These are phyloP conservation scores for Nannizziopsis arthrosporioides DNA, from an alignment of 2,329 filamentous ascomycete genomes.

Conservation along the genomic window DNA sequence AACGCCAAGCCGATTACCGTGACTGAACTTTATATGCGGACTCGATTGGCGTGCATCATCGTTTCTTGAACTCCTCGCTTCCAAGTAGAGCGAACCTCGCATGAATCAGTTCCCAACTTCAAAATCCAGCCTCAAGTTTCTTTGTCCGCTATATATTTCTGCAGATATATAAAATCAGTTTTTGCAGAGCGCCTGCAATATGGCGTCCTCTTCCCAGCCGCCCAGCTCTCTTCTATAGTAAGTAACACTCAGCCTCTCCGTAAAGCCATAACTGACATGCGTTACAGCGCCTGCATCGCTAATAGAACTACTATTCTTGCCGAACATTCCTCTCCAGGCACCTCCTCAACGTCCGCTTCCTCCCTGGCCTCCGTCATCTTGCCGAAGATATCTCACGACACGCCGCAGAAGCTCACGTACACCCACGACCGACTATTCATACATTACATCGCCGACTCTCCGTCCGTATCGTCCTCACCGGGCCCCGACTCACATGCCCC, in stretches of 20 bases:
- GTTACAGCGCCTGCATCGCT: conserved; percentile 73
- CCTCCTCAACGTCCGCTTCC: conserved; percentile 71
- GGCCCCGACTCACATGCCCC: conserved; percentile 56
- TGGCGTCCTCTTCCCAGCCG: conserved; percentile 16
- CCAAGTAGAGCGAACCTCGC: too few relatives aligned
- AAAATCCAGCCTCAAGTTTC: too few relatives aligned
- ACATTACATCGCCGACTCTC: conserved; percentile 84
- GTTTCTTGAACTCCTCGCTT: too few relatives aligned
- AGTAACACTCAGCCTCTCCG: conserved; percentile 22
- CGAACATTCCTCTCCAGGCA: conserved; percentile 80
- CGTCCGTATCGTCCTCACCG: conserved; percentile 42
- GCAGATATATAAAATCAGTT: neutral
- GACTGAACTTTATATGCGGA: neutral
- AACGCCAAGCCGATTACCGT: too few relatives aligned
- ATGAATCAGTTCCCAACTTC: too few relatives aligned
- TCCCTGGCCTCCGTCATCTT: conserved; percentile 88
- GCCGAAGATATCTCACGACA: conserved; percentile 76
- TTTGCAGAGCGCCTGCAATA: neutral
- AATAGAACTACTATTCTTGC: conserved; percentile 85
- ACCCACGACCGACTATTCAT: conserved; percentile 86
- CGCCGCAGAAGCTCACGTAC: conserved; percentile 81
- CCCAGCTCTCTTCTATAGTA: conserved; percentile 64
- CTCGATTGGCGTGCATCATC: neutral
- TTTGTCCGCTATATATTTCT: neutral
- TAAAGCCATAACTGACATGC: neutral